Evolutionary conservation across 164 flowering plant species (phyloP), one percentile per base, ranked within the genome.

Genomic region (Kingdonia uniflora): DNA sequence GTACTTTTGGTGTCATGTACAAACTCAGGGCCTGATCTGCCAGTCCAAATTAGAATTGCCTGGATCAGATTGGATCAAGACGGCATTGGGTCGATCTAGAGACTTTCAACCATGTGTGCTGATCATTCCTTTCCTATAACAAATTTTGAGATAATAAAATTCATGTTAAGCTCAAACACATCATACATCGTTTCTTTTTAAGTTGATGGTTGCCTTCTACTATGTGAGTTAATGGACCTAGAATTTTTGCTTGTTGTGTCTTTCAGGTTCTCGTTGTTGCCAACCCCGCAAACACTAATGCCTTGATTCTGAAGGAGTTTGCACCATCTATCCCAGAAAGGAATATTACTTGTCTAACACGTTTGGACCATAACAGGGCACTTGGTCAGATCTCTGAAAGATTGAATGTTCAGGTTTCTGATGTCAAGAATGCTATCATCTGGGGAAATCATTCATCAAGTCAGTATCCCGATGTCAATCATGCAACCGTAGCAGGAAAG

Each of bases 401-500:
- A 63, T 58, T 94, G 61, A 85, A 76, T 68, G 87, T 94, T 60
- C 95, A 77, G 62, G 97, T 89, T 21, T 71, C 65, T 66, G 96
- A 89, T 73, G 97, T 94, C 45, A 89, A 92, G 63, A 92, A 92
- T 80, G 99, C 67, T 21, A 89, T 86, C 26, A 92, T 92, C 16
- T 92, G 95, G 97, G 99, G 97, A 43, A 92, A 92, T 49, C 99
- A 92, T 62, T 92, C 99, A 42, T 92, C 99, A 57, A 75, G 85
- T 40, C 99, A 92, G 74, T 92, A 70, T 21, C 74, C 74, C 19
- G 74, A 70, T 66, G 71, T 66, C 29, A 70, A 54, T 62, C 74
- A 70, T 69, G 95, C 97, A 43, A 81, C 84, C 20, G 95, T 92
- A 8, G 95, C 89, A 6, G 99, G 82, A 42, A 92, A 86, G 76